These are phyloP conservation scores for Trichoderma sp. DNA, from an alignment of 2,329 filamentous ascomycete species.

Conservation along the genomic window DNA sequence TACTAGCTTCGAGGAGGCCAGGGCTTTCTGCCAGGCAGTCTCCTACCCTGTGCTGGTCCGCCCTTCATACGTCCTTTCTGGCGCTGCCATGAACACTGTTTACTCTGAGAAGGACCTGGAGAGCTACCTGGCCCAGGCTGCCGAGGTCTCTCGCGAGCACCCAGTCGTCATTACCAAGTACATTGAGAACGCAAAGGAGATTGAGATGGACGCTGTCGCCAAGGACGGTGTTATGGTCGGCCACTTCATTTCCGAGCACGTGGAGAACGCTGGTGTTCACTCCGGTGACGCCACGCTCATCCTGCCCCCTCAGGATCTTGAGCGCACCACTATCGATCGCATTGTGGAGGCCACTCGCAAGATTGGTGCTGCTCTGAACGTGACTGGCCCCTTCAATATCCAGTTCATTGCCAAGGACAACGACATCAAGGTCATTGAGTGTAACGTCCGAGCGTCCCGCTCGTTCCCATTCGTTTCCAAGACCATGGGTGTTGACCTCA, in stretches of 20 bases:
- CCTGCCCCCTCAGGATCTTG: slow-evolving; percentile 88
- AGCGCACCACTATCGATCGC: slow-evolving; percentile 80
- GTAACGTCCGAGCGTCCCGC: slow-evolving; percentile 92
- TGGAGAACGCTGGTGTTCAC: slow-evolving; percentile 97
- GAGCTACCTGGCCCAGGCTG: slow-evolving; percentile 84
- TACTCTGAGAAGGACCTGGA: slow-evolving; percentile 93
- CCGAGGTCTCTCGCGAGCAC: slow-evolving; percentile 89
- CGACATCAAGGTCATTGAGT: slow-evolving; percentile 99
- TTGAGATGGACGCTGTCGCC: slow-evolving; percentile 98
- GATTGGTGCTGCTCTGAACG: slow-evolving; percentile 89
- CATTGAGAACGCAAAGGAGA: slow-evolving; percentile 98
- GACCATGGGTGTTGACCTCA: slow-evolving; percentile 95
- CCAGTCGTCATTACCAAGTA: slow-evolving; percentile 99
- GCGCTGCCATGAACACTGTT: slow-evolving; percentile 98
- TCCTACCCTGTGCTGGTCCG: slow-evolving; percentile 92
- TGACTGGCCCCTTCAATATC: slow-evolving; percentile 97
- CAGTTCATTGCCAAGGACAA: slow-evolving; percentile 99
- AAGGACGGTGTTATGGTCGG: slow-evolving; percentile 85
- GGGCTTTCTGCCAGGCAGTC: slow-evolving; percentile 81
- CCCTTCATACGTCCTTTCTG: slow-evolving; percentile 94
- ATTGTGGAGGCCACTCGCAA: slow-evolving; percentile 95
- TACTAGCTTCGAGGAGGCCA: slow-evolving; percentile 89
- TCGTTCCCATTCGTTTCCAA: slow-evolving; percentile 99
- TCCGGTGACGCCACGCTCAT: slow-evolving; percentile 97
- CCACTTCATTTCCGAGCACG: slow-evolving; percentile 97